Evolutionary conservation across 148 eudicot genomes (phyloP).

Genomic region (Vaccinium myrtillus): DNA sequence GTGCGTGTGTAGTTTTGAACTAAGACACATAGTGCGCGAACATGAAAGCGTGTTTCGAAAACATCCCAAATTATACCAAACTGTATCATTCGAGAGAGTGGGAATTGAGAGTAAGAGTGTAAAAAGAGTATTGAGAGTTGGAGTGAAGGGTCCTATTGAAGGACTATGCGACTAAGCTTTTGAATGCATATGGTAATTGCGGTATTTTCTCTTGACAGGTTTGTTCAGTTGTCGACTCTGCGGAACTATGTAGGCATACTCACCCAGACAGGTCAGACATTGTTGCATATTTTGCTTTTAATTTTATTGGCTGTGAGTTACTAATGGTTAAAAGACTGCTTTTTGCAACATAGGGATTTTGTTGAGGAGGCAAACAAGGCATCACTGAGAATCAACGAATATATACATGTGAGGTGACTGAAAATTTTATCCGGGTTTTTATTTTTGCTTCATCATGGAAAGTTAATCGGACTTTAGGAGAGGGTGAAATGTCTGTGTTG

Average conservation of each 20-base stretch:
- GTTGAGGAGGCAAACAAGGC: slow-evolving; percentile 79
- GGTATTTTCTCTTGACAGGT: slow-evolving; percentile 41
- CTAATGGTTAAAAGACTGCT: background rate
- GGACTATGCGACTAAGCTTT: too few relatives aligned
- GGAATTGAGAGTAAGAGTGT: too few relatives aligned
- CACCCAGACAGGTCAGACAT: slow-evolving; percentile 72
- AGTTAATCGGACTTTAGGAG: background rate
- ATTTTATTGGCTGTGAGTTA: background rate
- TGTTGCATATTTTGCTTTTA: background rate
- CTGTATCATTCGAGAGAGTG: too few relatives aligned
- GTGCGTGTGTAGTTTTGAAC: background rate
- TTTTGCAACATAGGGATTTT: slow-evolving; percentile 51
- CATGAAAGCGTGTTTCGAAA: too few relatives aligned
- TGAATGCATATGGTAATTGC: background rate
- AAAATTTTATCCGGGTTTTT: slow-evolving; percentile 23
- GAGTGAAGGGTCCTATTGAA: too few relatives aligned
- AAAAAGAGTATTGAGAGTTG: too few relatives aligned
- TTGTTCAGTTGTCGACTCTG: slow-evolving; percentile 87
- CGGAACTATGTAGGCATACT: slow-evolving; percentile 85
- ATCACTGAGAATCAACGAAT: slow-evolving; percentile 75
- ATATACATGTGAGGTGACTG: slow-evolving; percentile 98
- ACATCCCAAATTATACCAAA: too few relatives aligned
- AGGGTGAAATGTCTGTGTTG: background rate
- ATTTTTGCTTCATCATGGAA: background rate
- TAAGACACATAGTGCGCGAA: too few relatives aligned